phyloP scores from a whole-genome alignment of 306 rosid species.

The Dryas alaskensis region DNA sequence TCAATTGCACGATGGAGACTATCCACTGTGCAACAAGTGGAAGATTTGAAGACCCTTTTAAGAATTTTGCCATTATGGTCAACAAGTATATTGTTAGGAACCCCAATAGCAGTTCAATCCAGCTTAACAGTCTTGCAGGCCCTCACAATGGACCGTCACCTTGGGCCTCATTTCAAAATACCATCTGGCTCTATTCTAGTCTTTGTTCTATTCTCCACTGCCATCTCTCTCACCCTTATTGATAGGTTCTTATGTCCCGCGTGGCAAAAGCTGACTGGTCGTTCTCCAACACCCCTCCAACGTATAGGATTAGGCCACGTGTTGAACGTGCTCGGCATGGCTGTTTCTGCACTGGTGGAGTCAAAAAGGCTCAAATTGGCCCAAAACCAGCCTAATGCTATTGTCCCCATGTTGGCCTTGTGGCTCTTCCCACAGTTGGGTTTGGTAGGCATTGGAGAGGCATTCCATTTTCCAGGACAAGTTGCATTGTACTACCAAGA shows the following conservation, averaged over 20 bases:
- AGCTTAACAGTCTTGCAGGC: conserved; percentile 61
- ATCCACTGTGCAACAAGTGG: conserved; percentile 59
- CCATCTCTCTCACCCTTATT: conserved; percentile 39
- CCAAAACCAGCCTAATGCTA: conserved; percentile 3
- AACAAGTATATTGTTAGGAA: conserved; percentile 40
- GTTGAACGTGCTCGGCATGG: conserved; percentile 37
- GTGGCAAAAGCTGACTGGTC: conserved; percentile 37
- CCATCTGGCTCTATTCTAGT: conserved; percentile 48
- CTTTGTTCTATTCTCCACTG: conserved; percentile 30
- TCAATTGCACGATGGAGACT: conserved; percentile 48
- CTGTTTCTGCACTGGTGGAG: conserved; percentile 56
- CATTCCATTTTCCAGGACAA: conserved; percentile 67
- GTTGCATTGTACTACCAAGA: conserved; percentile 62
- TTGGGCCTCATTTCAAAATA: conserved; percentile 49
- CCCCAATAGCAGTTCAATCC: conserved; percentile 40
- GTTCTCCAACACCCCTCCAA: conserved; percentile 39
- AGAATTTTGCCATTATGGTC: conserved; percentile 54
- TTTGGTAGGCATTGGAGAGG: conserved; percentile 60
- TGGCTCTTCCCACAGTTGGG: conserved; percentile 65
- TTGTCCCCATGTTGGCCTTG: conserved; percentile 28
- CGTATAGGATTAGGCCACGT: conserved; percentile 55
- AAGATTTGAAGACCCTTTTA: conserved; percentile 45
- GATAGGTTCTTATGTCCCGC: conserved; percentile 47
- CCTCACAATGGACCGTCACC: conserved; percentile 50
- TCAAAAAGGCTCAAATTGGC: conserved; percentile 50